A percentile compares a stretch with the other conserved stretches of the same genome.
Evolutionary conservation across 106 monocot genomes (phyloP).

Genomic region (Dioscorea zingiberensis): DNA sequence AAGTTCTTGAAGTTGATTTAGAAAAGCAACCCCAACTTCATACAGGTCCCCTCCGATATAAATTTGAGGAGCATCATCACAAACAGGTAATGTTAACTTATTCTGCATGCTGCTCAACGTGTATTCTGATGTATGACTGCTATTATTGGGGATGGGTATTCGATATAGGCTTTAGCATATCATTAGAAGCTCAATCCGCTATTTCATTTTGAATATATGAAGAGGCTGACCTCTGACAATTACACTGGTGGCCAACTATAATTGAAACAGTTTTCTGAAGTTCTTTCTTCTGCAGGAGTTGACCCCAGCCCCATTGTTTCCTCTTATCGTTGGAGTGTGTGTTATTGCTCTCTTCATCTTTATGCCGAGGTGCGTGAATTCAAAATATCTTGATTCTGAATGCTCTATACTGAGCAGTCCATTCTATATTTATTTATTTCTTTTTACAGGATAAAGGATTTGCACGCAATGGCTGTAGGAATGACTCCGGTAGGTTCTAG

Average conservation of each 20-base stretch:
- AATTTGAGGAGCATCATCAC: constrained; percentile 52
- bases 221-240: too few relatives aligned
- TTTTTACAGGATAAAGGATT: constrained; percentile 61
- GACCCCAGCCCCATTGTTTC: constrained; percentile 81
- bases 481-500: constrained; percentile 28
- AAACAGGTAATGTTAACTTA: constrained; percentile 49
- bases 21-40: constrained; percentile 66
- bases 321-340: constrained; percentile 64
- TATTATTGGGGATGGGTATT: too few relatives aligned
- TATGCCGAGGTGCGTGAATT: constrained; percentile 71
- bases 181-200: too few relatives aligned
- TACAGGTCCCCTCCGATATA: constrained; percentile 72
- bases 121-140: too few relatives aligned
- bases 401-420: neutral
- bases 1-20: constrained; percentile 80
- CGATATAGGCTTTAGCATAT: too few relatives aligned
- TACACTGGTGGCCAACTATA: too few relatives aligned
- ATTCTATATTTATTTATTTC: neutral
- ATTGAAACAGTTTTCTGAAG: too few relatives aligned
- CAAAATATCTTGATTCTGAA: neutral
- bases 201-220: too few relatives aligned
- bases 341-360: constrained; percentile 75
- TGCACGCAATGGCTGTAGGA: constrained; percentile 41
- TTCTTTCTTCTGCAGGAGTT: constrained; percentile 56
- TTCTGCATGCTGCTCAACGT: too few relatives aligned